Evolutionary conservation across 768 basidiomycete genomes (phyloP).

Genomic region (Podaxis mareebaensis): DNA sequence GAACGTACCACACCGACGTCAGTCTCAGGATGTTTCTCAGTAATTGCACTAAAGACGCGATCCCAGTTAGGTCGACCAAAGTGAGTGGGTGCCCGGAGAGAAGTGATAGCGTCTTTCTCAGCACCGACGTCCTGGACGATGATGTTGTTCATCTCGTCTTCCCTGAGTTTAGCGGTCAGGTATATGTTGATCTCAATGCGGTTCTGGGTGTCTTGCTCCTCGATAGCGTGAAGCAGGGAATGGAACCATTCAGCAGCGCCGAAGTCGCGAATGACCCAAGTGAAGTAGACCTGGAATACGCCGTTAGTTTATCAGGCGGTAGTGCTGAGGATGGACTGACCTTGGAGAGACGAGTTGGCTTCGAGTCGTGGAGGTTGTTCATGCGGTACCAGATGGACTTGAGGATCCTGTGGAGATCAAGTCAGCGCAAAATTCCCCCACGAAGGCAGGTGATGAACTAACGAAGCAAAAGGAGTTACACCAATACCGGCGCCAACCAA

Average conservation of each 20-base stretch:
- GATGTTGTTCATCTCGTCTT: slow-evolving; percentile 94
- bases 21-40: slow-evolving; percentile 82
- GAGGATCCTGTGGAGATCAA: slow-evolving; percentile 54
- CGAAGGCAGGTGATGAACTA: slow-evolving; percentile 33
- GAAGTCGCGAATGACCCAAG: slow-evolving; percentile 95
- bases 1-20: slow-evolving; percentile 81
- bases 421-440: slow-evolving; percentile 1
- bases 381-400: slow-evolving; percentile 96
- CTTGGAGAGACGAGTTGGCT: slow-evolving; percentile 84
- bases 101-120: slow-evolving; percentile 89
- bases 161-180: slow-evolving; percentile 86
- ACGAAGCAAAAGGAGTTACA: slow-evolving; percentile 96
- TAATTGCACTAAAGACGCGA: slow-evolving; percentile 68
- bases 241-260: slow-evolving; percentile 93
- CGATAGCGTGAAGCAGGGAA: slow-evolving; percentile 87
- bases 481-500: slow-evolving; percentile 96
- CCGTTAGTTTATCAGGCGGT: background rate
- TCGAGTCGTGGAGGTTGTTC: slow-evolving; percentile 78
- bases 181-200: slow-evolving; percentile 94
- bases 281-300: slow-evolving; percentile 68
- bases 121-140: slow-evolving; percentile 92
- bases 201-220: slow-evolving; percentile 86
- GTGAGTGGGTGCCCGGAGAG: slow-evolving; percentile 88
- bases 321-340: slow-evolving; percentile 29
- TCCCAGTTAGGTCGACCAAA: slow-evolving; percentile 91